Conservation (phyloP, 306 rosid genomes). For the Albizia julibrissin region DNA sequence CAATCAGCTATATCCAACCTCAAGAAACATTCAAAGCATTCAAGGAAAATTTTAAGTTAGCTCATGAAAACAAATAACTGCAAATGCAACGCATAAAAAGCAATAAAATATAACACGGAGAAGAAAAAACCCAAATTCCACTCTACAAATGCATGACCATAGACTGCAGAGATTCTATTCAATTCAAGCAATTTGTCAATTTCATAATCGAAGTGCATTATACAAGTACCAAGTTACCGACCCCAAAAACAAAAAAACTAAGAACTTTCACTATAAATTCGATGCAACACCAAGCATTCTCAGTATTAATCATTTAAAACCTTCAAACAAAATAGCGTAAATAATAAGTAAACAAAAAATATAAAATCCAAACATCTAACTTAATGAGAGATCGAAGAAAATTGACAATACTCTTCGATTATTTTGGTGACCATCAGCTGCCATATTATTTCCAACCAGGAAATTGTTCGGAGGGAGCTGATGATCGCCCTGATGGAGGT, state of each 20-base stretch:
- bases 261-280: neutral
- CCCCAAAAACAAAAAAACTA: neutral
- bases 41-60: neutral
- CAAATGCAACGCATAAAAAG: neutral
- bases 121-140: slow-evolving; percentile 19
- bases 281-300: neutral
- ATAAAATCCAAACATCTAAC: neutral
- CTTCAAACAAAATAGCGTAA: neutral
- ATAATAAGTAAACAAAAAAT: neutral
- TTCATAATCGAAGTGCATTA: neutral
- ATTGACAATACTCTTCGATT: slow-evolving; percentile 55
- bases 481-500: slow-evolving; percentile 29
- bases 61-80: slow-evolving; percentile 1
- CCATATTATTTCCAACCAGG: slow-evolving; percentile 36
- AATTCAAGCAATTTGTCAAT: neutral
- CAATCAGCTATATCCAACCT: slow-evolving; percentile 10
- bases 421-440: slow-evolving; percentile 42
- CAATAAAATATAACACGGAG: neutral
- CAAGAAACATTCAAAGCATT: neutral
- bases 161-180: neutral
- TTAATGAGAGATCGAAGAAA: slow-evolving; percentile 30
- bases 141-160: neutral
- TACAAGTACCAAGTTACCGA: neutral
- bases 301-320: neutral
- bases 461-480: slow-evolving; percentile 43